Conservation (phyloP, 1,284 basidiomycete species). For the Mycena sp. region DNA sequence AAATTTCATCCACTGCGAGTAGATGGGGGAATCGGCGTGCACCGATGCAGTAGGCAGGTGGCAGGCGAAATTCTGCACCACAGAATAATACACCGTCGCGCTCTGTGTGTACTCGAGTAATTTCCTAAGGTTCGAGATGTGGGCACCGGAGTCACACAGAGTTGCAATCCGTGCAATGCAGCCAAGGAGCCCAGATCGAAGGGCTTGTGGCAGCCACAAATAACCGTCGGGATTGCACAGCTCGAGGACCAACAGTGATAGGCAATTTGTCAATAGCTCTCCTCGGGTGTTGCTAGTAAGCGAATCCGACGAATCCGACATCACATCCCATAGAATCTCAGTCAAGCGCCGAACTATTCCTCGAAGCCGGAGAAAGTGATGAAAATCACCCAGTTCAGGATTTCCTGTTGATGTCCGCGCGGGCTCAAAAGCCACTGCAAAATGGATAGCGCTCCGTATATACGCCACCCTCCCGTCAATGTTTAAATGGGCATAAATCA, state of each 20-base stretch:
- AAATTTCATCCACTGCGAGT: background rate
- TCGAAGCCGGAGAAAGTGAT: background rate
- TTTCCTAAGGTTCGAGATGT: background rate
- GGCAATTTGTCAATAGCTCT: background rate
- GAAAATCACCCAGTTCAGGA: background rate
- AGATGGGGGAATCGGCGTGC: background rate
- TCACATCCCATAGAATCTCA: too few species aligned
- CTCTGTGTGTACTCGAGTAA: background rate
- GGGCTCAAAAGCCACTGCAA: background rate
- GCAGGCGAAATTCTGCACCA: background rate
- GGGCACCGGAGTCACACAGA: too few species aligned
- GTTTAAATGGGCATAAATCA: background rate
- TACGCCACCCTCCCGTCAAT: background rate
- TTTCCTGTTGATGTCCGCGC: too few species aligned
- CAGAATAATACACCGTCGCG: background rate
- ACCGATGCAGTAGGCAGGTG: background rate
- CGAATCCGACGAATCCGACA: background rate
- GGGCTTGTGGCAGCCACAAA: background rate
- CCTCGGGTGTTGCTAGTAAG: background rate
- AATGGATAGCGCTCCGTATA: background rate
- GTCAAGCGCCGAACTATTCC: background rate
- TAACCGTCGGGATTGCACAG: background rate
- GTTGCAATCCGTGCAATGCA: background rate
- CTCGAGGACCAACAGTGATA: background rate
- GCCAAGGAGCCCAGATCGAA: background rate